A percentile compares a stretch with the other conserved stretches of the same genome.
phyloP scores from a whole-genome alignment of 345 rosid genomes.

The Pugionium dolabratum region DNA sequence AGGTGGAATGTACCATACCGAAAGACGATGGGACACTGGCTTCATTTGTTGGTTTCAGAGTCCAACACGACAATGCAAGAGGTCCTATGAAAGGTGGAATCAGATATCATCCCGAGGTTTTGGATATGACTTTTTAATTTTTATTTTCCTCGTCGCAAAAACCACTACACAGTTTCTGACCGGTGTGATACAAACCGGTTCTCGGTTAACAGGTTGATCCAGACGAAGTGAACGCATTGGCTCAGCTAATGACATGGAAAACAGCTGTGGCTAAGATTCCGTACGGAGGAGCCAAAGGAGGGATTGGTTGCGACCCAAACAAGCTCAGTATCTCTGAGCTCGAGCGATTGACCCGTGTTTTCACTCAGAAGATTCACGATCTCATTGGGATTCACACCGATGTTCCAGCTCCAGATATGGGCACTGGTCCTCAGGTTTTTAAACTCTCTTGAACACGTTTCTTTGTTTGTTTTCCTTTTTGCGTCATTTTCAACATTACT shows the following conservation, averaged over 20 bases:
- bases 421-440: slow-evolving; percentile 60
- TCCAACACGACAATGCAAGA: slow-evolving; percentile 88
- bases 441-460: slow-evolving; percentile 7
- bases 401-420: slow-evolving; percentile 77
- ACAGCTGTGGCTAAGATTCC: slow-evolving; percentile 63
- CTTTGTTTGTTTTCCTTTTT: background rate
- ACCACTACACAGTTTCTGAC: slow-evolving; percentile 15
- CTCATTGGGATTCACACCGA: slow-evolving; percentile 48
- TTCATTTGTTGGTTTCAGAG: slow-evolving; percentile 78
- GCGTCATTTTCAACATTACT: background rate
- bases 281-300: slow-evolving; percentile 71
- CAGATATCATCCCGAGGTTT: slow-evolving; percentile 51
- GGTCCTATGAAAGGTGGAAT: slow-evolving; percentile 73
- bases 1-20: slow-evolving; percentile 92
- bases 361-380: slow-evolving; percentile 49
- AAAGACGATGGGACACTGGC: slow-evolving; percentile 79
- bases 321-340: slow-evolving; percentile 50
- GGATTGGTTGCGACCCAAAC: slow-evolving; percentile 56
- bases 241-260: slow-evolving; percentile 73
- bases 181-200: slow-evolving; percentile 7
- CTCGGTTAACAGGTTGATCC: slow-evolving; percentile 52
- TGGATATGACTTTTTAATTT: background rate
- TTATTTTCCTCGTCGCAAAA: background rate
- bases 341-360: slow-evolving; percentile 56
- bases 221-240: slow-evolving; percentile 63